A percentile compares a stretch with the other conserved stretches of the same genome.
phyloP scores from a whole-genome alignment of 805 yeast species.

The Yarrowia yakushimensis region DNA sequence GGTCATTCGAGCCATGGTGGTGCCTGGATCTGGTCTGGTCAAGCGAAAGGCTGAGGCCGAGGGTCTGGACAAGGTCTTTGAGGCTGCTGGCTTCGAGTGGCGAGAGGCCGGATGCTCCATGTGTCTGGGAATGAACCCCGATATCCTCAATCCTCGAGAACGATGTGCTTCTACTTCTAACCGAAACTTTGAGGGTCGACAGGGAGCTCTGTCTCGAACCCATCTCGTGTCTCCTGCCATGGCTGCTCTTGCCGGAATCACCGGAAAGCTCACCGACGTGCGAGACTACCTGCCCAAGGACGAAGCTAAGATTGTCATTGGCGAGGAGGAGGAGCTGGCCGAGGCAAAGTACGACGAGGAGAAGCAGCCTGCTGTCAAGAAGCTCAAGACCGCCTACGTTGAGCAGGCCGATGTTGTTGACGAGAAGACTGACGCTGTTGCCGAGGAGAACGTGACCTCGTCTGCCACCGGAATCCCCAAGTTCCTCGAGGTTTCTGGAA shows the following conservation, averaged over 20 bases:
- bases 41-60: slow-evolving; percentile 91
- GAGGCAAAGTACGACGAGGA: slow-evolving; percentile 52
- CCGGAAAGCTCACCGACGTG: slow-evolving; percentile 86
- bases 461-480: slow-evolving; percentile 62
- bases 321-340: slow-evolving; percentile 35
- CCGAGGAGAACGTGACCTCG: slow-evolving; percentile 34
- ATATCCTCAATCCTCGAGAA: slow-evolving; percentile 89
- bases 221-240: slow-evolving; percentile 98
- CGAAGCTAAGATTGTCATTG: slow-evolving; percentile 39
- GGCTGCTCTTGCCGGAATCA: slow-evolving; percentile 98
- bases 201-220: slow-evolving; percentile 93
- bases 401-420: slow-evolving; percentile 40
- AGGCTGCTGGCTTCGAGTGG: slow-evolving; percentile 95
- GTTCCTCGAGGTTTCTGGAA: slow-evolving; percentile 71
- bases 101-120: slow-evolving; percentile 99
- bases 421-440: slow-evolving; percentile 32
- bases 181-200: slow-evolving; percentile 98
- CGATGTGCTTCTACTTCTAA: slow-evolving; percentile 98
- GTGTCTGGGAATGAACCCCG: slow-evolving; percentile 99
- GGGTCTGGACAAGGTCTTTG: slow-evolving; percentile 88
- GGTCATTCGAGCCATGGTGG: slow-evolving; percentile 81
- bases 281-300: slow-evolving; percentile 67
- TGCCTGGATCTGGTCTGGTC: slow-evolving; percentile 96
- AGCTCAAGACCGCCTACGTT: neutral
- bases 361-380: slow-evolving; percentile 45